phyloP scores from a whole-genome alignment of 176 grass and related monocot genomes.

The Metroxylon sagu region DNA sequence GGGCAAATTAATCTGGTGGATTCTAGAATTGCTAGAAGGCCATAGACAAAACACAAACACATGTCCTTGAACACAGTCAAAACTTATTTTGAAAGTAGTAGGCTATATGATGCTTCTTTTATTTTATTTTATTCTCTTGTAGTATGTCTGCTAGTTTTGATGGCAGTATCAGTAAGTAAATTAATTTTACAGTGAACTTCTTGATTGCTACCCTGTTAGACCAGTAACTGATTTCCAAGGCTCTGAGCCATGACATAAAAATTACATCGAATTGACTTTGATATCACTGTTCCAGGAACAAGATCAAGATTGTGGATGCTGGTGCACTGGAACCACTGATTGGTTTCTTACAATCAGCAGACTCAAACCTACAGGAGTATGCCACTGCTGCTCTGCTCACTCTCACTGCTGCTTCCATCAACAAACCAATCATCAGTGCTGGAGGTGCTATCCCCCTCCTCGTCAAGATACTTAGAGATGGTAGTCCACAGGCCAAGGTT shows the following conservation, averaged over 20 bases:
- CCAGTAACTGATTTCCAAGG: too few species aligned
- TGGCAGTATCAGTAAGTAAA: too few species aligned
- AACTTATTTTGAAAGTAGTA: too few species aligned
- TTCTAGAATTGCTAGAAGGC: too few species aligned
- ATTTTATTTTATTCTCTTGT: too few species aligned
- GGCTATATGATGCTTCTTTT: too few species aligned
- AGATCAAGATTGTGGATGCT: conserved; percentile 10
- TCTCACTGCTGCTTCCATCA: conserved; percentile 4
- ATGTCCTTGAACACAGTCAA: too few species aligned
- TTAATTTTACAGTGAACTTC: too few species aligned
- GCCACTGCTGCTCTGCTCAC: conserved; percentile 10
- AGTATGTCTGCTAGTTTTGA: too few species aligned
- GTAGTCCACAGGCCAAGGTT: conserved; percentile 6
- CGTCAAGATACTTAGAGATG: conserved; percentile 1
- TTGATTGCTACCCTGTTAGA: too few species aligned
- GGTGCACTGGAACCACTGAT: conserved; percentile 3
- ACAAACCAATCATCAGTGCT: conserved; percentile 1
- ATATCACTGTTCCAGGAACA: conserved; percentile 3
- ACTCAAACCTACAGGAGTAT: conserved; percentile 1
- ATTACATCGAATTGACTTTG: neutral
- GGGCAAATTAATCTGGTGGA: too few species aligned
- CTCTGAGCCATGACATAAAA: neutral
- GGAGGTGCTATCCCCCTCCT: conserved; percentile 10
- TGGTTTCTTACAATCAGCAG: neutral
- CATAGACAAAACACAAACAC: too few species aligned